Base-by-base conservation (phyloP, 495 filamentous ascomycete species). In the Penicillium ochrochloron region DNA sequence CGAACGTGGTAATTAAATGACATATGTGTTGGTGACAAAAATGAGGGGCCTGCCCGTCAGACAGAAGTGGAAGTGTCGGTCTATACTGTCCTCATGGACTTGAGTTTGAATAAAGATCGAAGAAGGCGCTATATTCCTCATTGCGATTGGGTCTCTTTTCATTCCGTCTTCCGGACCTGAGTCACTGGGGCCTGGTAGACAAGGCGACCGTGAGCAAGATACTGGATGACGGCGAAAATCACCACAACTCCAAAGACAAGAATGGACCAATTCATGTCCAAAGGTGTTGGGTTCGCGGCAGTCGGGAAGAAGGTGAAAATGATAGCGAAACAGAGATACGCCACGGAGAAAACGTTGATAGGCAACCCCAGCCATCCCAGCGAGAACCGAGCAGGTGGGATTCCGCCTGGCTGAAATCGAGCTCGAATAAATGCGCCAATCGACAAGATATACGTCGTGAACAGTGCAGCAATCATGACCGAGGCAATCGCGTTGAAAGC, bases 291-390 rank as follows among this genome's bases (percentile, higher is more conserved):
- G 48, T 73, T 59, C 35, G 66, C 73, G 0, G 72, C 60, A 1
- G 73, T 76, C 0, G 81, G 81, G 77, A 80, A 84, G 61, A 82
- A 83, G 44, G 78, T 82, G 60, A 82, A 83, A 41, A 81, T 75
- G 19, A 78, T 75, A 27, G 77, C 67, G 29, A 74, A 74, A 65
- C 65, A 68, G 17, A 74, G 69, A 61, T 65, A 74, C 6, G 58
- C 64, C 23, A 72, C 51, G 6, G 71, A 67, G 56, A 74, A 74
- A 3, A 72, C 41, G 33, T 74, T 74, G 31, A 72, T 61, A 1
- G 71, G 58, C 57, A 74, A 41, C 0, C 71, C 71, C 17, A 74
- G 35, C 6, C 37, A 19, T 23, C 71, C 71, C 14, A 74, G 70
- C 9, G 71, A 72, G 53, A 74, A 74, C 12, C 65, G 67, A 3